Evolutionary conservation across 805 yeast genomes (phyloP), one percentile per base, ranked within the genome.

Genomic region (Kodamaea kakaduensis): DNA sequence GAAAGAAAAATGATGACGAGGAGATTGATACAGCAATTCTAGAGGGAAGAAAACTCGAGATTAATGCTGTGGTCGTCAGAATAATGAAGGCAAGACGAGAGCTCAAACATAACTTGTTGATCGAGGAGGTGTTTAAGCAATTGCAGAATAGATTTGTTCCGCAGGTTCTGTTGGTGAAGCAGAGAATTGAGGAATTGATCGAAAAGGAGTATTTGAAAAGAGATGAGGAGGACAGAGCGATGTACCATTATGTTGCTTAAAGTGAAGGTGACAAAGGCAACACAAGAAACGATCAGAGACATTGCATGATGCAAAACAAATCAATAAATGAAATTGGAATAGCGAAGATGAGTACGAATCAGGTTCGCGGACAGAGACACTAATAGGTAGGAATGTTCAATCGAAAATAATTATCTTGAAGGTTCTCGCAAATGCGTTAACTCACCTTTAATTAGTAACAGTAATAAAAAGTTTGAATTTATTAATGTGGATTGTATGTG

Each of bases 21-120:
- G 70, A 69, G 35, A 81, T 84, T 0, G 60, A 78, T 53, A 69
- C 69, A n/a, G 60, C 67, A 23, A 65, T 86, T 19, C 70, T 71
- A 25, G 81, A 75, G 45, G 77, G 86, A 4, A 68, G 95, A 38
- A 69, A 76, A 40, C 69, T 71, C 37, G 84, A 81, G 49, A 65
- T 83, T 2, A 93, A 85, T 52, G 95, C 96, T 1, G 93, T 94
- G 0, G 73, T 88, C 37, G 95, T 88, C 4, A 69, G 96, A 34
- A 77, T 81, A n/a, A 80, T 88, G 90, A 88, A 88, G 59, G 71
- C 85, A 1, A 64, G 88, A 21, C 81, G 78, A 46, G 58, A 68
- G 1, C 46, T 81, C 36, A 64, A 56, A 17, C 90, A 84, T 52
- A 78, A 77, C 45, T 81, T 80, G 25, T 64, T 88, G 35, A 63